Evolutionary conservation across 176 grass and related monocot species (phyloP).

Genomic region (Stipa capillata): DNA sequence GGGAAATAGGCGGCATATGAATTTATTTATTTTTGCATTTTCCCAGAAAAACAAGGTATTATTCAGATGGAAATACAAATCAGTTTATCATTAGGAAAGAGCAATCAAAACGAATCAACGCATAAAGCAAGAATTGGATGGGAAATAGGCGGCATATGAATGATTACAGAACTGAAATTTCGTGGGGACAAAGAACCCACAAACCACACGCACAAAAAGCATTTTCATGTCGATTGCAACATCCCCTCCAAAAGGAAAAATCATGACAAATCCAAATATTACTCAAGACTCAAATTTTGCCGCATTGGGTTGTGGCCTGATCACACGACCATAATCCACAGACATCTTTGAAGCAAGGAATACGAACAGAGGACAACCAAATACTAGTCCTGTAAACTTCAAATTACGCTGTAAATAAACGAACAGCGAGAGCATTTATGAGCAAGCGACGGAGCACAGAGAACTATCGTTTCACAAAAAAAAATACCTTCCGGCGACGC

Average conservation of each 20-base stretch:
- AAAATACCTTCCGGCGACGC: conserved; percentile 41
- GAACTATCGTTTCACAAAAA: not conserved
- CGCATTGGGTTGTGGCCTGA: not conserved
- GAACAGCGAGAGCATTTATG: conserved; percentile 11
- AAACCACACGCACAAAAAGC: not conserved
- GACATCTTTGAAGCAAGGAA: not conserved
- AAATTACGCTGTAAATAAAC: not conserved
- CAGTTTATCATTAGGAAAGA: not conserved
- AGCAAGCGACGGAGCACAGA: not conserved
- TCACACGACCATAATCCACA: not conserved
- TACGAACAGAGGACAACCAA: not conserved
- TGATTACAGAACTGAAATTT: not conserved
- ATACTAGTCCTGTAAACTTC: not conserved
- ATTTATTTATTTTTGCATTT: not conserved
- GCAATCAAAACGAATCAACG: not conserved
- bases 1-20: not conserved
- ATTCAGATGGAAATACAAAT: not conserved
- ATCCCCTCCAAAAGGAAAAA: not conserved
- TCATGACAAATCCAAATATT: conserved; percentile 12
- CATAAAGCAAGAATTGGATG: not conserved
- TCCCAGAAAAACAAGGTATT: not conserved
- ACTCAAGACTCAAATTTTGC: not conserved
- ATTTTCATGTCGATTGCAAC: not conserved
- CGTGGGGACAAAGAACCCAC: not conserved
- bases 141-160: not conserved